Evolutionary conservation across 805 yeast species (phyloP), one percentile per base, ranked within the genome.

Genomic region (Kazachstania bromeliacearum): DNA sequence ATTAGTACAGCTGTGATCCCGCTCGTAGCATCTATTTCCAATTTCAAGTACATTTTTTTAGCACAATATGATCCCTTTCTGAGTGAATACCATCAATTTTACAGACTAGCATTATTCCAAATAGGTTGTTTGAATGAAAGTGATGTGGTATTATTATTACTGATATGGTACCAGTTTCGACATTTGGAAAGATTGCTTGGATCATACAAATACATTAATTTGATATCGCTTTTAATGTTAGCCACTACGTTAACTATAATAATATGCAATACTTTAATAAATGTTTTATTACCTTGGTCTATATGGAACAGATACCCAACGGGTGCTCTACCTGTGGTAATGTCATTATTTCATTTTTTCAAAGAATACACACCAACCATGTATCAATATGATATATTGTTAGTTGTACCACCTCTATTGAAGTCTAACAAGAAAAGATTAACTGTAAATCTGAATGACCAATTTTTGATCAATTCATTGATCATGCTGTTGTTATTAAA

Each of bases 121-220:
- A 19, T 71, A 9, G 60, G 71, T n/a, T 71, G 73, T 34, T 62
- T 72, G 30, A 76, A 73, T 48, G 82, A 76, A 50, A 68, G 79
- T 4, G 82, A 78, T 53, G 73, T 68, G 39, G 44, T 75, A 3
- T 49, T 66, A 2, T 49, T 68, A 8, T 52, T 71, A 10, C 47
- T 77, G 27, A 51, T 73, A 7, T 62, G 66, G 65, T 64, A 73
- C 39, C 70, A 70, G 34, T 67, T 68, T 46, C 73, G 77, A 50
- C 68, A 65, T 28, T 43, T 78, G 35, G 85, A 78, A 55, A 52
- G 84, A 34, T 55, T 71, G 33, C 67, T 67, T 48, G 84, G 84
- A 1, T 67, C 77, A 9, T 54, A 68, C 32, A 74, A 72, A 45
- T 73, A 74, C 44, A 44, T 72, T 8, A 67, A 75, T 25, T 47